These are phyloP conservation scores for Arabidopsis suecica DNA, from an alignment of 345 rosid species.

Conservation along the genomic window DNA sequence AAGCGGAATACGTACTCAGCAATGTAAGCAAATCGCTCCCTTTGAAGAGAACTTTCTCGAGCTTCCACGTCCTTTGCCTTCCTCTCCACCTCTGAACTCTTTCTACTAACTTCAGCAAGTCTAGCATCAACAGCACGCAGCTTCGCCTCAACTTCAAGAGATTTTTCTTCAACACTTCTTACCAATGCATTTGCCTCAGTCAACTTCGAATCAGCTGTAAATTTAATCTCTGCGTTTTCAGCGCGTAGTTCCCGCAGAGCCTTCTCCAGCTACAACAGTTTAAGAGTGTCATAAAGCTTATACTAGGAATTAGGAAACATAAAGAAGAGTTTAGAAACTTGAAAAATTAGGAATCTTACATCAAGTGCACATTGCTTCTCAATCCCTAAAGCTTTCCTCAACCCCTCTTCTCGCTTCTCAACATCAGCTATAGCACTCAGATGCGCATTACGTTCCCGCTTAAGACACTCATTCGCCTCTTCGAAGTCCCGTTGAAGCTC, in stretches of 20 bases:
- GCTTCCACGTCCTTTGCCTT: conserved; percentile 76
- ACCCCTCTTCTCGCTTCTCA: conserved; percentile 81
- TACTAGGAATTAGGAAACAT: too few species aligned
- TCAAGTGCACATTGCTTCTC: conserved; percentile 91
- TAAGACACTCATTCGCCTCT: conserved; percentile 67
- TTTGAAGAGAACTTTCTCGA: conserved; percentile 65
- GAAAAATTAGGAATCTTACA: conserved; percentile 53
- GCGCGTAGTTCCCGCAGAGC: conserved; percentile 82
- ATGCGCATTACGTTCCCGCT: conserved; percentile 78
- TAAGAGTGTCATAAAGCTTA: conserved; percentile 3
- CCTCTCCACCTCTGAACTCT: conserved; percentile 80
- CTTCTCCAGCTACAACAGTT: conserved; percentile 74
- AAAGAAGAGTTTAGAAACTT: background rate
- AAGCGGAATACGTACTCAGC: conserved; percentile 65
- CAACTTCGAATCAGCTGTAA: conserved; percentile 88
- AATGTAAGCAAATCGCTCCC: conserved; percentile 75
- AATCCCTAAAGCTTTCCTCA: conserved; percentile 89
- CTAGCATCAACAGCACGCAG: conserved; percentile 83
- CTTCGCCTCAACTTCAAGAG: conserved; percentile 84
- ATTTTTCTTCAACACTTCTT: conserved; percentile 77
- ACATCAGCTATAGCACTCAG: conserved; percentile 68
- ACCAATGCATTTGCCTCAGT: conserved; percentile 88
- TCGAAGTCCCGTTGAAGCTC: conserved; percentile 61
- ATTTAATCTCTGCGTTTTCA: conserved; percentile 89
- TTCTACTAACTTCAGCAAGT: conserved; percentile 93